phyloP scores from a whole-genome alignment of 2,329 filamentous ascomycete species.

The Colletotrichum neosansevieriae region DNA sequence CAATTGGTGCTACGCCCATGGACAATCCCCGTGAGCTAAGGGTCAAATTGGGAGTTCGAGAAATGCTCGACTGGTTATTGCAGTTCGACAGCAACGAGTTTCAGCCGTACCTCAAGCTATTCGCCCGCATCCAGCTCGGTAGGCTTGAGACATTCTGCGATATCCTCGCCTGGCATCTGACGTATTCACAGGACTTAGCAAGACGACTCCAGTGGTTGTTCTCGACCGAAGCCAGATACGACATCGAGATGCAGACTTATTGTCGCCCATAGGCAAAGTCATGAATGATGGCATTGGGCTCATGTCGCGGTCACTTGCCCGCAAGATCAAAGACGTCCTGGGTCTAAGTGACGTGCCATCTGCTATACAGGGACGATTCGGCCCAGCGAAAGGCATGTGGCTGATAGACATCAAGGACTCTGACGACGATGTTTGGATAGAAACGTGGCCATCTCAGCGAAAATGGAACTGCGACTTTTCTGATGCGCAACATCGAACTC shows the following conservation, averaged over 20 bases:
- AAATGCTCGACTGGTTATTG: conserved; percentile 67
- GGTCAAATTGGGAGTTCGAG: conserved; percentile 51
- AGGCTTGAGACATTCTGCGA: conserved; percentile 32
- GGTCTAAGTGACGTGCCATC: conserved; percentile 68
- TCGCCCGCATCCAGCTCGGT: conserved; percentile 69
- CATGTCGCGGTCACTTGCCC: conserved; percentile 72
- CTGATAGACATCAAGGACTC: conserved; percentile 66
- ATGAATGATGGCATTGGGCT: conserved; percentile 77
- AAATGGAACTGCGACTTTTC: conserved; percentile 72
- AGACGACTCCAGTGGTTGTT: conserved; percentile 59
- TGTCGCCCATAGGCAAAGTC: conserved; percentile 55
- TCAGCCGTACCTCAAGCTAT: conserved; percentile 67
- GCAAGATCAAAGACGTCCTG: conserved; percentile 62
- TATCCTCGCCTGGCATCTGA: background rate
- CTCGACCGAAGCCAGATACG: conserved; percentile 62
- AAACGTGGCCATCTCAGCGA: conserved; percentile 73
- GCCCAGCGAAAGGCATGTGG: conserved; percentile 83
- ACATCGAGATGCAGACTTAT: conserved; percentile 52
- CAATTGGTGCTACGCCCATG: conserved; percentile 38
- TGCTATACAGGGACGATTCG: conserved; percentile 77
- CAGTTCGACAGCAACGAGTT: conserved; percentile 56
- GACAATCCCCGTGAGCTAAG: conserved; percentile 33
- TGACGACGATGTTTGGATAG: conserved; percentile 70
- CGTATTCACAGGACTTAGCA: conserved; percentile 60
- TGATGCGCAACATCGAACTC: conserved; percentile 67